Evolutionary conservation across 129 eudicot genomes (phyloP), one percentile per base, ranked within the genome.

Genomic region (Arctium lappa): DNA sequence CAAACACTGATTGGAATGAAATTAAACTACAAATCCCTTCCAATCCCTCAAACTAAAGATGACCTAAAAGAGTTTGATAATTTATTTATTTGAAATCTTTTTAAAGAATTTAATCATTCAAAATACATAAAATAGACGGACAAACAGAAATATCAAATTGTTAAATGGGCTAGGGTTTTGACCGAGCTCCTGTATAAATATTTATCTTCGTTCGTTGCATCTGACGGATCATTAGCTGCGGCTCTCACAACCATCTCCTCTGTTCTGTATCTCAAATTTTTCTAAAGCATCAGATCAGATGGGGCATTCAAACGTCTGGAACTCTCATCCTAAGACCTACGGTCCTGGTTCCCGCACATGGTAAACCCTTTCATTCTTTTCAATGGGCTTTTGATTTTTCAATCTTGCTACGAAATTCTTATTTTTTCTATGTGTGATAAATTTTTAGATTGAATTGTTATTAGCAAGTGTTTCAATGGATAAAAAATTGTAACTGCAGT

Each of bases 271-370:
- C 72, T 37, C 10, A 22, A n/a, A 50, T 10, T 36, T 74, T 56
- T 74, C 16, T 10, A 16, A 66, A 65, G 63, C 73, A 65, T 62
- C 79, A 48, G 81, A 36, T 37, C n/a, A 53, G 10, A 87, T 87
- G 89, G 89, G 87, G 44, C 90, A 85, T 63, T 75, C 89, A 7
- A 87, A 87, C 86, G 62, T 87, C 69, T 87, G 89, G 92, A 87
- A 89, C 83, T 72, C 90, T 18, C 90, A 87, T 37, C 90, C 90
- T 30, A 87, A 89, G 74, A 86, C 72, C 83, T 86, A 86, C 83
- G 88, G 90, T 36, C 92, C 85, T 79, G 90, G 92, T 2, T 87
- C 92, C 6, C 90, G 88, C 66, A 34, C 89, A 44, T 89, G 90
- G 90, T 85, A 18, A 40, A 80, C 60, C 66, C 77, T 79, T 22